Percentiles rank a stretch among this genome's conserved stretches.
These are phyloP conservation scores for Podospora appendiculata DNA, from an alignment of 495 filamentous ascomycete genomes.

Conservation along the genomic window DNA sequence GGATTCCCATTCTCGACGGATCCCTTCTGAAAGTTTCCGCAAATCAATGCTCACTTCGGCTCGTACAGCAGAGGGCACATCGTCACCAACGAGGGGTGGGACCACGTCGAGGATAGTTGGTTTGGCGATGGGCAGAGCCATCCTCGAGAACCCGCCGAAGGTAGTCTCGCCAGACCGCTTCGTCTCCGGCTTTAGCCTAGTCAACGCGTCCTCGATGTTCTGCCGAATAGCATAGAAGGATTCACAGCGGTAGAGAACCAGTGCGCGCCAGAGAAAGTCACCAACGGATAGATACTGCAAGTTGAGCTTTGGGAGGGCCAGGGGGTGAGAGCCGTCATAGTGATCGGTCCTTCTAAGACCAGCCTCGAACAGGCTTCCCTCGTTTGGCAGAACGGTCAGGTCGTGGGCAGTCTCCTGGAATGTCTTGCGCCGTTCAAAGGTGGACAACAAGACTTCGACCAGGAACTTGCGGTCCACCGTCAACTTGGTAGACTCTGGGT, in stretches of 20 bases:
- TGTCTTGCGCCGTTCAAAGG: constrained; percentile 67
- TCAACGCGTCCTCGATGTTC: constrained; percentile 75
- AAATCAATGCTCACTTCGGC: constrained; percentile 89
- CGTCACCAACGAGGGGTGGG: constrained; percentile 76
- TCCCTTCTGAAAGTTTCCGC: constrained; percentile 60
- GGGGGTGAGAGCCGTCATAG: constrained; percentile 81
- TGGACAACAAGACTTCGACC: constrained; percentile 68
- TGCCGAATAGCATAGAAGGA: constrained; percentile 91
- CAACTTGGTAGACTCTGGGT: constrained; percentile 63
- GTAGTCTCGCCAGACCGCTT: constrained; percentile 53
- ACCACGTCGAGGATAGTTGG: constrained; percentile 84
- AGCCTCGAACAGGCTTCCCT: constrained; percentile 75
- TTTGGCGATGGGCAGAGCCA: constrained; percentile 81
- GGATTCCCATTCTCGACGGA: constrained; percentile 85
- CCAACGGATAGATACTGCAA: constrained; percentile 92
- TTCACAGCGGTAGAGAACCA: constrained; percentile 83
- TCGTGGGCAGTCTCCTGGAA: constrained; percentile 74
- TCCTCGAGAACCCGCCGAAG: constrained; percentile 83
- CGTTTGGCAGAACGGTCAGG: constrained; percentile 73
- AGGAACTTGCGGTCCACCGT: constrained; percentile 58
- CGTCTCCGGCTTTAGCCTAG: constrained; percentile 66
- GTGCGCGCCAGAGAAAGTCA: constrained; percentile 91
- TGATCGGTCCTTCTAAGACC: constrained; percentile 77
- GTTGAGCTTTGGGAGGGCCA: constrained; percentile 92
- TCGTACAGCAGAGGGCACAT: constrained; percentile 74